Evolutionary conservation across 192 early-diverging fungal species (phyloP), one percentile per base, ranked within the genome.

Genomic region (Haplosporangium gracile): DNA sequence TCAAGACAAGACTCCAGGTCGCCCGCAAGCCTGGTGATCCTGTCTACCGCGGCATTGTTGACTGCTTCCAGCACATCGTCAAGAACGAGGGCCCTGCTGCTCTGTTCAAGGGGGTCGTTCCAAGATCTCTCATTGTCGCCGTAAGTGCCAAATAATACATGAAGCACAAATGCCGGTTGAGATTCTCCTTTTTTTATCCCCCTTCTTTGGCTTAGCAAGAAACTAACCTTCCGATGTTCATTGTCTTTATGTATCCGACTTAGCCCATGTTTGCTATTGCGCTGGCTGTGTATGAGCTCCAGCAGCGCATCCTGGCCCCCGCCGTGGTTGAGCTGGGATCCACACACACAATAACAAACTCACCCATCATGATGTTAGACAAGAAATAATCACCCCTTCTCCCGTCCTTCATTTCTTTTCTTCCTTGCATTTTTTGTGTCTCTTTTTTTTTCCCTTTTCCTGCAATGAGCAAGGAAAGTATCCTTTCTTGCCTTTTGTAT

Each of bases 251-350:
- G 7, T 42, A 20, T 55, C 18, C 42, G 49, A 26, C 60, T 42
- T 81, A 86, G 18, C 91, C 93, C 73, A 85, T 93, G 88, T 93
- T 92, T 87, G 88, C 91, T 18, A 92, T 94, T 49, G 92, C 91
- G 26, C 78, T 95, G 78, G 85, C 92, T 81, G 92, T 93, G 57
- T 95, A 95, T 80, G 94, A 95, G 74, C 80, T 93, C 76, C 94
- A 95, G 88, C 94, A 95, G 76, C 76, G 89, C 10, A 87, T 80
- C 65, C 68, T 91, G 32, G 70, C 60, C 29, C 75, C 84, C 18
- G 76, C 76, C 2, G 32, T 36, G 5, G 22, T 53, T 9, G 78
- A 74, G 29, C 24, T 81, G n/a, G 71, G 79, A 24, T 77, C 84
- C 42, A 70, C 24, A 2, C 79, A 81, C 53, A 45, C 70, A 7